phyloP scores from a whole-genome alignment of 441 rosid species.

The Adansonia madagascariensis region DNA sequence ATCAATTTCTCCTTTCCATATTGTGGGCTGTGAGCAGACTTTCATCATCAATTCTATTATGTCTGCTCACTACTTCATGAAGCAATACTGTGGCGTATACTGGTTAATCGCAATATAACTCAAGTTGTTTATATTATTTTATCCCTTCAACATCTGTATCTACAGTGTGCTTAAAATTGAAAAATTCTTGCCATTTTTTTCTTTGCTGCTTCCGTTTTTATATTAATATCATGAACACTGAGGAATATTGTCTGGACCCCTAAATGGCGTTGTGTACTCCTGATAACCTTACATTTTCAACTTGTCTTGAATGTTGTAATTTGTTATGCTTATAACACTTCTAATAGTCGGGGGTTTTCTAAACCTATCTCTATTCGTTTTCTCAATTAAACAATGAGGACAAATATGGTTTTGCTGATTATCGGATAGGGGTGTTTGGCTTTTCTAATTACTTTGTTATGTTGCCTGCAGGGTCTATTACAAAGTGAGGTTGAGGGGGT shows the following conservation, averaged over 20 bases:
- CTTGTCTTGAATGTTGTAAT: neutral
- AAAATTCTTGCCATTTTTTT: neutral
- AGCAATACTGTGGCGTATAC: neutral
- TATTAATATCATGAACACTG: neutral
- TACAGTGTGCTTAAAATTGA: neutral
- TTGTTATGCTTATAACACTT: neutral
- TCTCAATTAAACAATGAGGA: neutral
- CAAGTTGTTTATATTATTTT: neutral
- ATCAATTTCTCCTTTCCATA: neutral
- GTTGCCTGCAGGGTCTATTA: constrained; percentile 46
- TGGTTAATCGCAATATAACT: neutral
- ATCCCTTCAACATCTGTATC: neutral
- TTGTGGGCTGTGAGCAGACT: constrained; percentile 11
- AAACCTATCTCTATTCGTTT: neutral
- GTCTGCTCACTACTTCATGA: neutral
- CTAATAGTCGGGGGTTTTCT: neutral
- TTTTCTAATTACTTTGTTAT: constrained; percentile 1
- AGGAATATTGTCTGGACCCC: neutral
- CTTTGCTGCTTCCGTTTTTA: neutral
- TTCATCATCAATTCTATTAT: neutral
- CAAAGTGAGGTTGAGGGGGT: constrained; percentile 62
- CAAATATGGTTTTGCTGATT: neutral
- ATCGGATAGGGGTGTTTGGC: neutral
- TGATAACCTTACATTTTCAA: neutral
- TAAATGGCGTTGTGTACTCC: neutral